These are phyloP conservation scores for Parascedosporium putredinis DNA, from an alignment of 2,329 filamentous ascomycete genomes.

Conservation along the genomic window DNA sequence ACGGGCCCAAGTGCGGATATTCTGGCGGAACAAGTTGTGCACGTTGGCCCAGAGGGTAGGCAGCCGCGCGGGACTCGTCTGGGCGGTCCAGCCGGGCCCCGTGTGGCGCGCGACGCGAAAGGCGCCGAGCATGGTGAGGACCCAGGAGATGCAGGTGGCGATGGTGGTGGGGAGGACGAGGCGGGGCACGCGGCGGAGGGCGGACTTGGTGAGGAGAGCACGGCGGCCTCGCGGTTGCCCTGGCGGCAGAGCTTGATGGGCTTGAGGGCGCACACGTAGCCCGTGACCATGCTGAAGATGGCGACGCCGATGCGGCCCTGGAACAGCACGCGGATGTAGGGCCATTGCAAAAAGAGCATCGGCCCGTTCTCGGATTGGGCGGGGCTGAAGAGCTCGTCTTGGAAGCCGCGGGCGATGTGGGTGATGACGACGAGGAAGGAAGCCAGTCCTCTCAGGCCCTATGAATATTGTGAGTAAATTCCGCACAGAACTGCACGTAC, in stretches of 20 bases:
- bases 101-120: slow-evolving; percentile 44
- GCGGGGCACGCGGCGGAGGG: slow-evolving; percentile 46
- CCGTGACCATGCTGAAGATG: slow-evolving; percentile 55
- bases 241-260: slow-evolving; percentile 44
- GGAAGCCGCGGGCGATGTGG: slow-evolving; percentile 41
- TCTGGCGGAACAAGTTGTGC: slow-evolving; percentile 26
- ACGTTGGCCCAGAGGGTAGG: slow-evolving; percentile 9
- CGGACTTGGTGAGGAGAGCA: slow-evolving; percentile 44
- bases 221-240: slow-evolving; percentile 42
- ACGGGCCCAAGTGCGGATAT: slow-evolving; percentile 41
- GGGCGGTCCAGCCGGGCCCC: slow-evolving; percentile 39
- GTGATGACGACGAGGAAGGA: slow-evolving; percentile 44
- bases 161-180: slow-evolving; percentile 47
- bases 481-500: too few relatives aligned
- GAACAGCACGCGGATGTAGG: slow-evolving; percentile 46
- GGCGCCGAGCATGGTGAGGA: slow-evolving; percentile 40
- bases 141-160: slow-evolving; percentile 45
- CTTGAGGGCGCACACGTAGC: slow-evolving; percentile 54
- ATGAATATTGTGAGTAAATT: neutral
- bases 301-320: slow-evolving; percentile 56
- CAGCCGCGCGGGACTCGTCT: slow-evolving; percentile 7
- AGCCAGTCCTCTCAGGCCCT: slow-evolving; percentile 47
- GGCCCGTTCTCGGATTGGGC: slow-evolving; percentile 29
- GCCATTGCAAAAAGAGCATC: slow-evolving; percentile 43
- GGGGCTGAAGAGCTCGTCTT: slow-evolving; percentile 37